These are phyloP conservation scores for Candida odintsovae DNA, from an alignment of 805 yeast genomes.

Conservation along the genomic window DNA sequence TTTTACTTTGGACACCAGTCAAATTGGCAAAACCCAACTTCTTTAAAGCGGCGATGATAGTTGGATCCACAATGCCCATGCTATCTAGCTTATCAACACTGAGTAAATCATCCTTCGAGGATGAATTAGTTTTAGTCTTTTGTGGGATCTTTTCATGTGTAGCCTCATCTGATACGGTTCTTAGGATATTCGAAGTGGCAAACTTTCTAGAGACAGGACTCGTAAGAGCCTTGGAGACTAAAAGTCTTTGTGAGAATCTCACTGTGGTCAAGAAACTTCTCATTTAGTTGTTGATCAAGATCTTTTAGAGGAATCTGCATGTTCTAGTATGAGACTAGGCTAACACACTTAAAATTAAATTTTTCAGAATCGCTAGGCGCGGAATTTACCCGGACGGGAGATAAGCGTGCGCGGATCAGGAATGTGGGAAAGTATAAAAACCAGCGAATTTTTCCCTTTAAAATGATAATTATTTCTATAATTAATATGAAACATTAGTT, in stretches of 20 bases:
- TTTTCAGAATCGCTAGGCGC: not conserved
- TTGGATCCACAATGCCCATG: constrained; percentile 24
- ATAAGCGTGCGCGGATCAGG: not conserved
- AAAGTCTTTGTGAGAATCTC: not conserved
- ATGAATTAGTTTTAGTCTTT: not conserved
- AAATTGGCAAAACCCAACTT: constrained; percentile 44
- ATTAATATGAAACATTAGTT: too few relatives aligned
- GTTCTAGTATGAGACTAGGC: too few relatives aligned
- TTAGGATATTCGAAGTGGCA: not conserved
- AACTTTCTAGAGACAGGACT: not conserved
- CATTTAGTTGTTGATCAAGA: not conserved
- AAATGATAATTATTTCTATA: too few relatives aligned
- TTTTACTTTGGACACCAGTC: constrained; percentile 64
- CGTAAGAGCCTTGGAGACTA: not conserved
- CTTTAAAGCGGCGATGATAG: constrained; percentile 30
- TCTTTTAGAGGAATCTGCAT: not conserved
- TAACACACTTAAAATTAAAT: too few relatives aligned
- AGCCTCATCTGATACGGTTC: constrained; percentile 1
- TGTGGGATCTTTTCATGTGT: not conserved
- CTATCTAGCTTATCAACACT: constrained; percentile 17
- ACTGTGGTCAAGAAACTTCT: not conserved
- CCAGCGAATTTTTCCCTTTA: not conserved
- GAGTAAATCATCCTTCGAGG: constrained; percentile 3
- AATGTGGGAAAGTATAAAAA: too few relatives aligned
- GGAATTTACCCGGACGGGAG: not conserved